Evolutionary conservation across 345 rosid genomes (phyloP).

Genomic region (Populus alba): DNA sequence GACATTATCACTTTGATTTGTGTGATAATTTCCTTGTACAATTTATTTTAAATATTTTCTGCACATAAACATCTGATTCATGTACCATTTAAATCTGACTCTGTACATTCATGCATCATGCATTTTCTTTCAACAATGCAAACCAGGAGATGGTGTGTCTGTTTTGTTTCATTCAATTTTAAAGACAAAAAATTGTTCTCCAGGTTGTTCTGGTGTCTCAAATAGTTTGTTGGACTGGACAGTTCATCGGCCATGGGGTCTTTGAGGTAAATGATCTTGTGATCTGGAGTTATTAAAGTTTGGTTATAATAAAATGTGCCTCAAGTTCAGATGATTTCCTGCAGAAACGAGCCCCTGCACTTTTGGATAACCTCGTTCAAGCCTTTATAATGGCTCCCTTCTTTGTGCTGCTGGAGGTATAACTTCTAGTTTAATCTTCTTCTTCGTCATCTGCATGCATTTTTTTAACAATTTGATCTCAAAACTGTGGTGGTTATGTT

Average conservation of each 20-base stretch:
- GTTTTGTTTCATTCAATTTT: background rate
- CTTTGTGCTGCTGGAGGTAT: constrained; percentile 63
- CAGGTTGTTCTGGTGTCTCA: constrained; percentile 57
- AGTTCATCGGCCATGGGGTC: constrained; percentile 60
- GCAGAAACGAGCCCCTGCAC: constrained; percentile 69
- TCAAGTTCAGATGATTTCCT: constrained; percentile 9
- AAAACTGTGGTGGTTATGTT: constrained; percentile 6
- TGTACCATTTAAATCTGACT: background rate
- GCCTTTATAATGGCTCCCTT: constrained; percentile 68
- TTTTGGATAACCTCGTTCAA: constrained; percentile 52
- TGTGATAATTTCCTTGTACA: background rate
- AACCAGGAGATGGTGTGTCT: background rate
- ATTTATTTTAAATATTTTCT: background rate
- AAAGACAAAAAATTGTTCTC: background rate
- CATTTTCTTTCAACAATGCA: background rate
- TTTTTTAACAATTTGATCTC: background rate
- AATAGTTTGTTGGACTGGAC: constrained; percentile 61
- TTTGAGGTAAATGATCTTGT: constrained; percentile 45
- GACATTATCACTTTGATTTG: background rate
- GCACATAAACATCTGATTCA: background rate
- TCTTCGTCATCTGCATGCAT: background rate
- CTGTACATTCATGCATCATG: background rate
- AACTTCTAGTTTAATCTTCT: background rate
- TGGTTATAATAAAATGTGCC: background rate
- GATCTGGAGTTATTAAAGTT: background rate